phyloP scores from a whole-genome alignment of 129 eudicot genomes.

The Escallonia rubra region DNA sequence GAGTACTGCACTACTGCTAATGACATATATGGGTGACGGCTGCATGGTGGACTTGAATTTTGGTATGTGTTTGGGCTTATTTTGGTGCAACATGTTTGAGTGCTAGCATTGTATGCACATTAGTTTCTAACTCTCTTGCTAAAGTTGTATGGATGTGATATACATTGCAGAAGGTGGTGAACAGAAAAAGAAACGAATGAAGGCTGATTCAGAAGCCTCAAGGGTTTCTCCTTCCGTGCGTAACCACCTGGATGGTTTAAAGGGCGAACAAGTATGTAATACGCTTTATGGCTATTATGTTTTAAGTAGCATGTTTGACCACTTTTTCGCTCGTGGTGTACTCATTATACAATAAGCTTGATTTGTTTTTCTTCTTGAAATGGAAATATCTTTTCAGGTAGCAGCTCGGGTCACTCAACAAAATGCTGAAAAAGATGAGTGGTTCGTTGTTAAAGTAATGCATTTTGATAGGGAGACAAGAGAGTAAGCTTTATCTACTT shows the following conservation, averaged over 20 bases:
- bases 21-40: too few relatives aligned
- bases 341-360: background rate
- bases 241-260: constrained; percentile 69
- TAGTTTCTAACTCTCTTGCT: background rate
- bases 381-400: constrained; percentile 46
- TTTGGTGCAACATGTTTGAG: too few relatives aligned
- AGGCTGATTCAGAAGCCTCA: constrained; percentile 23
- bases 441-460: constrained; percentile 91
- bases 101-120: too few relatives aligned
- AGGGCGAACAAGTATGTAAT: constrained; percentile 79
- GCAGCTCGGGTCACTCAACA: constrained; percentile 84
- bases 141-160: background rate
- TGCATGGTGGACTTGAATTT: too few relatives aligned
- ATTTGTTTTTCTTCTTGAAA: background rate
- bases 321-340: background rate
- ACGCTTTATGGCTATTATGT: background rate
- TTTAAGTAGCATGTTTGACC: background rate
- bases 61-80: too few relatives aligned
- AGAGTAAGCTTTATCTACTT: constrained; percentile 50
- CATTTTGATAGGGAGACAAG: constrained; percentile 81
- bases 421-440: constrained; percentile 87
- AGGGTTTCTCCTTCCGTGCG: constrained; percentile 71
- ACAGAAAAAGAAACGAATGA: constrained; percentile 15
- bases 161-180: constrained; percentile 12
- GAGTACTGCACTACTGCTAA: too few relatives aligned